A percentile compares a stretch with the other conserved stretches of the same genome.
phyloP scores from a whole-genome alignment of 2,329 filamentous ascomycete species.

The Coniochaeta pulveracea region DNA sequence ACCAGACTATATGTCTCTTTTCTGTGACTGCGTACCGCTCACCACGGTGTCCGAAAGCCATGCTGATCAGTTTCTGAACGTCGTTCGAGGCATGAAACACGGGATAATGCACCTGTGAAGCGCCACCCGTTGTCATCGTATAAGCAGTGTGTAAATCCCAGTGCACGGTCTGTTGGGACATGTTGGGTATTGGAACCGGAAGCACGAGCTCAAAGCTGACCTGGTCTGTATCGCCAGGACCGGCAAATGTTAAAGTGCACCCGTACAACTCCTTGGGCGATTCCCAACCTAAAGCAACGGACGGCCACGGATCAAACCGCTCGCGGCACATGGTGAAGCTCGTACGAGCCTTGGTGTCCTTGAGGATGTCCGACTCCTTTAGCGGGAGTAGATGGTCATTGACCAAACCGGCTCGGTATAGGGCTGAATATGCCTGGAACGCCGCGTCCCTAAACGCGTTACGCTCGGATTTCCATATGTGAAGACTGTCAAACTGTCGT shows the following conservation, averaged over 20 bases:
- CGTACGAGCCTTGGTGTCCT: conserved; percentile 24
- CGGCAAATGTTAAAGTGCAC: conserved; percentile 21
- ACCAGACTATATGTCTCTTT: conserved; percentile 29
- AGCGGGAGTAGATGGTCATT: conserved; percentile 69
- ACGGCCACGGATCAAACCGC: conserved; percentile 34
- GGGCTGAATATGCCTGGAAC: conserved; percentile 63
- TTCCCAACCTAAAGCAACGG: conserved; percentile 31
- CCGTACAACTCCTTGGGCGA: conserved; percentile 16
- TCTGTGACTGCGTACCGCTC: conserved; percentile 31
- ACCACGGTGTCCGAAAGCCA: conserved; percentile 36
- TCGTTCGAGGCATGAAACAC: not conserved
- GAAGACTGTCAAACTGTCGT: conserved; percentile 37
- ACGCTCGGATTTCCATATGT: conserved; percentile 57
- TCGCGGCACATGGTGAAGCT: conserved; percentile 23
- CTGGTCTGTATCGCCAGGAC: conserved; percentile 15
- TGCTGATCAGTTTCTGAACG: conserved; percentile 24
- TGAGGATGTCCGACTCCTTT: conserved; percentile 24
- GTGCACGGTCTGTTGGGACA: conserved; percentile 26
- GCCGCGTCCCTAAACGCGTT: conserved; percentile 72
- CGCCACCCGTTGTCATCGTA: too few species aligned
- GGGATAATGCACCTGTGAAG: conserved; percentile 14
- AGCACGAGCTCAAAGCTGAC: conserved; percentile 30
- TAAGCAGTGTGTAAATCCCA: conserved; percentile 24
- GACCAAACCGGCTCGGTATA: conserved; percentile 62
- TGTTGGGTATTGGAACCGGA: conserved; percentile 27